Evolutionary conservation across 2,329 filamentous ascomycete species (phyloP).

Genomic region (Xylariaceae sp.): DNA sequence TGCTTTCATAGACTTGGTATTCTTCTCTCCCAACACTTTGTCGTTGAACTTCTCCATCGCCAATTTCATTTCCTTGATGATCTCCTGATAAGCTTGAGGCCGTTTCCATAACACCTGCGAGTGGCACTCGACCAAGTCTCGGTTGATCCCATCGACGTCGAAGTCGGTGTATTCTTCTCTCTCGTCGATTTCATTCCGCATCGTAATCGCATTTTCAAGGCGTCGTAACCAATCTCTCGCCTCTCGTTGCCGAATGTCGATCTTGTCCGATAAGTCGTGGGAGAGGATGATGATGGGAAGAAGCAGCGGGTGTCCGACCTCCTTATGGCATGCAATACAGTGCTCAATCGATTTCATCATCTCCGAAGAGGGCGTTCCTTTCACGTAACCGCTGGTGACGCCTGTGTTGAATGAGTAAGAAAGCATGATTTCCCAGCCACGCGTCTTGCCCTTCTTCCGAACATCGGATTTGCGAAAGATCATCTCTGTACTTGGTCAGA

Average conservation of each 20-base stretch:
- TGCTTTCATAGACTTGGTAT: conserved; percentile 20
- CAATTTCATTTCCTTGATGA: conserved; percentile 47
- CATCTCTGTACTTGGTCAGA: conserved; percentile 44
- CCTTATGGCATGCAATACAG: conserved; percentile 45
- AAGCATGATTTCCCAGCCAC: conserved; percentile 64
- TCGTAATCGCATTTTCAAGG: conserved; percentile 59
- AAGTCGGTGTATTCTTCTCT: conserved; percentile 53
- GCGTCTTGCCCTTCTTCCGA: conserved; percentile 60
- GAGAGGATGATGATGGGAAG: conserved; percentile 58
- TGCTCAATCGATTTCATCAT: conserved; percentile 49
- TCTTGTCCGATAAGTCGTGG: conserved; percentile 54
- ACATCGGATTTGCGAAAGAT: conserved; percentile 66
- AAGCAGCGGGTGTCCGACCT: conserved; percentile 57
- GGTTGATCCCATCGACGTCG: conserved; percentile 59
- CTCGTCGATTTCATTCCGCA: conserved; percentile 59
- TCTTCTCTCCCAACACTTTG: conserved; percentile 20
- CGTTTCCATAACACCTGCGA: conserved; percentile 62
- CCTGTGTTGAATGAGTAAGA: conserved; percentile 53
- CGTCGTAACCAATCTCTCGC: conserved; percentile 60
- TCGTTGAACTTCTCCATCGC: conserved; percentile 46
- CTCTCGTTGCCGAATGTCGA: conserved; percentile 62
- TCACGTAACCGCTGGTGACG: conserved; percentile 60
- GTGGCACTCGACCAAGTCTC: conserved; percentile 63
- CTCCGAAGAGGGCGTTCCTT: conserved; percentile 58
- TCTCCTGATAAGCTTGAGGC: conserved; percentile 59